Conservation (phyloP, 2,329 filamentous ascomycete species). For the Xylaria sp. region DNA sequence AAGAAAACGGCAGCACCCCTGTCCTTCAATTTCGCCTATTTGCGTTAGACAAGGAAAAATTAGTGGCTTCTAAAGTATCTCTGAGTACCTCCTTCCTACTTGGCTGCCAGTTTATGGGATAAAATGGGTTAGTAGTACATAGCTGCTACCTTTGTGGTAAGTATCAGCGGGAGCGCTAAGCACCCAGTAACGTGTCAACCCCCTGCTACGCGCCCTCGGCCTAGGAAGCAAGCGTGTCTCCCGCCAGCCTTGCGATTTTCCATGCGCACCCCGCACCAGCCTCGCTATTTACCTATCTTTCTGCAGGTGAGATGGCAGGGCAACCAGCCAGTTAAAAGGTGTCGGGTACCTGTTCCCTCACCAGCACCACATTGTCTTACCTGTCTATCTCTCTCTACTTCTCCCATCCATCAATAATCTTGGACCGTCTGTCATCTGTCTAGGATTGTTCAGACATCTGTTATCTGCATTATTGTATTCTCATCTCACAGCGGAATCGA, state of each 20-base stretch:
- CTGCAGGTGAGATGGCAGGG: conserved; percentile 52
- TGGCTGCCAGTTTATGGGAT: no score
- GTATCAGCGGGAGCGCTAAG: no score
- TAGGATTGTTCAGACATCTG: not conserved
- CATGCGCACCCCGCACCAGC: conserved; percentile 38
- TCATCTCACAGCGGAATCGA: not conserved
- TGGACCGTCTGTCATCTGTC: not conserved
- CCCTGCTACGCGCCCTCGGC: no score
- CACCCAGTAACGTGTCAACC: no score
- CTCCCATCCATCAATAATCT: not conserved
- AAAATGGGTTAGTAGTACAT: no score
- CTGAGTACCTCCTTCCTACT: no score
- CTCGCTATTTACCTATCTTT: conserved; percentile 46
- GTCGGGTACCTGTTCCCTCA: conserved; percentile 23
- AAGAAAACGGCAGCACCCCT: no score
- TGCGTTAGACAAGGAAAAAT: no score
- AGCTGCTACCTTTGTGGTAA: no score
- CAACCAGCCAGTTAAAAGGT: conserved; percentile 51
- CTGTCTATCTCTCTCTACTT: conserved; percentile 3
- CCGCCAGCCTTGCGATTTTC: conserved; percentile 42
- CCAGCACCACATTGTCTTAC: not conserved
- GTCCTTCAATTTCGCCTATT: no score
- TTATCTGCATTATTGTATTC: not conserved
- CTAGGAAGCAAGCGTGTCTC: not conserved
- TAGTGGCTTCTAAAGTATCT: no score